Evolutionary conservation across 345 rosid species (phyloP).

Genomic region (Citrus maxima): DNA sequence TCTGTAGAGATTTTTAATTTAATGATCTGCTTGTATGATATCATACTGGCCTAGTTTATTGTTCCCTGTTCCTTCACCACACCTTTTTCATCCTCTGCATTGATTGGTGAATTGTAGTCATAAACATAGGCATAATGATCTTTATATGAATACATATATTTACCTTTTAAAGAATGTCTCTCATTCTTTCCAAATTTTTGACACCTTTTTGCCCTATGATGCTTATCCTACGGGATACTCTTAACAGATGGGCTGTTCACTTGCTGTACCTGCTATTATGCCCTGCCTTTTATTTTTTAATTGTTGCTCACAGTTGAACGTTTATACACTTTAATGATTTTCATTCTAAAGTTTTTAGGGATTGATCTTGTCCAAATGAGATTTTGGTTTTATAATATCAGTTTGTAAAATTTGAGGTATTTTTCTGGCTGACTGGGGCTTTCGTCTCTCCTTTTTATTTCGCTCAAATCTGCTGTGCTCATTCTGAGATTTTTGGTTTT

Average conservation of each 20-base stretch:
- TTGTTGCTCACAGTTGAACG: neutral
- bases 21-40: neutral
- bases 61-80: neutral
- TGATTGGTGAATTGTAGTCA: neutral
- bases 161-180: neutral
- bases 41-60: neutral
- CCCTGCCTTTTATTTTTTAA: neutral
- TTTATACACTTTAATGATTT: neutral
- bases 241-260: neutral
- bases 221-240: neutral
- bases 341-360: neutral
- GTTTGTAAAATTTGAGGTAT: neutral
- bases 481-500: neutral
- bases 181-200: neutral
- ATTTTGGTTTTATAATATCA: neutral
- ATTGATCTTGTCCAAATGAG: neutral
- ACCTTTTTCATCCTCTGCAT: neutral
- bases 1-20: neutral
- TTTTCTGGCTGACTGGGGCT: neutral
- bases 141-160: neutral
- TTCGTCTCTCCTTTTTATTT: neutral
- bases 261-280: neutral
- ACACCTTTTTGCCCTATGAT: neutral
- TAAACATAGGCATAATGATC: neutral
- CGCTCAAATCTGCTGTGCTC: conserved; percentile 3